A percentile compares a stretch with the other conserved stretches of the same genome.
Evolutionary conservation across 2,329 filamentous ascomycete species (phyloP).

Genomic region (Fusarium sp.): DNA sequence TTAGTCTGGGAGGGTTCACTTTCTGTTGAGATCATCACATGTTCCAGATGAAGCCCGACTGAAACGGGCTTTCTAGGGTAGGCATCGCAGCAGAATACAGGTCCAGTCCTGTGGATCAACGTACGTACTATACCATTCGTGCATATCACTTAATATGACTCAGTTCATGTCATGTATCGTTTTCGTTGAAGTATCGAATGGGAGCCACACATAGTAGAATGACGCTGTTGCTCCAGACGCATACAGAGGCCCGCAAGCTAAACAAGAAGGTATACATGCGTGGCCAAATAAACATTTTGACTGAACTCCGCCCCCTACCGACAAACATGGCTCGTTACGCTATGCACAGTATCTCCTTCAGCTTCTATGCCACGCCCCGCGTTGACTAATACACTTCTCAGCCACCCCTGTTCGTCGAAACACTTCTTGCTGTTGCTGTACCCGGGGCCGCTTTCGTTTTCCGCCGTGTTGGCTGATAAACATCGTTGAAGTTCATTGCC

Average conservation of each 20-base stretch:
- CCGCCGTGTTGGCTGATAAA: slow-evolving; percentile 82
- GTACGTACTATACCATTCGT: neutral
- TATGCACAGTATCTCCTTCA: slow-evolving; percentile 6
- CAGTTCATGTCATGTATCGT: neutral
- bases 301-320: slow-evolving; percentile 10
- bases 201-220: neutral
- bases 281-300: neutral
- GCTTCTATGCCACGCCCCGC: slow-evolving; percentile 12
- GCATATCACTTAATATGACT: neutral
- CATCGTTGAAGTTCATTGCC: slow-evolving; percentile 99
- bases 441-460: slow-evolving; percentile 60
- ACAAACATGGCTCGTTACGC: slow-evolving; percentile 8
- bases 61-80: neutral
- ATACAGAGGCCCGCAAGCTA: neutral
- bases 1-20: neutral
- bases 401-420: slow-evolving; percentile 41
- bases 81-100: neutral
- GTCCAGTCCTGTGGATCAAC: neutral
- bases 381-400: slow-evolving; percentile 30
- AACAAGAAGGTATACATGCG: neutral
- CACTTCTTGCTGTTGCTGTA: slow-evolving; percentile 36
- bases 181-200: neutral
- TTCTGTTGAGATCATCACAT: neutral
- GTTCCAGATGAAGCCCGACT: neutral
- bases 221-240: neutral